Conservation (phyloP, 495 filamentous ascomycete genomes). For the Neurospora africana region DNA sequence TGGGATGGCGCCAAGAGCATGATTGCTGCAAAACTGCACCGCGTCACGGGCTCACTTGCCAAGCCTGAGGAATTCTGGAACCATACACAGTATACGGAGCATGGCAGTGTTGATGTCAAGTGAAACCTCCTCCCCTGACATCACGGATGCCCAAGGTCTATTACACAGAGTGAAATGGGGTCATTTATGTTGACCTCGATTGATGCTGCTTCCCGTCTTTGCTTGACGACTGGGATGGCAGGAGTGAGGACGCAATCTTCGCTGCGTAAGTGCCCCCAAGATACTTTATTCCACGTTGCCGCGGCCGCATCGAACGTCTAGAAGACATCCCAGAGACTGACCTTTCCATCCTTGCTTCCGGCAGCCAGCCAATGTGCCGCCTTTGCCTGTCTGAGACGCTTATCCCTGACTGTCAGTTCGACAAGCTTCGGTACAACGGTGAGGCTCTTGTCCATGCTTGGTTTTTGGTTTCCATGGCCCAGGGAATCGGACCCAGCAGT, state of each 20-base stretch:
- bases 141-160: not conserved
- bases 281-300: not conserved
- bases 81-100: not conserved
- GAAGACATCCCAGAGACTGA: conserved; percentile 93
- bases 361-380: conserved; percentile 79
- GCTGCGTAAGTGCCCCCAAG: not conserved
- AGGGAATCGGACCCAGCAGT: not conserved
- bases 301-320: conserved; percentile 6
- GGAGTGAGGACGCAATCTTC: not conserved
- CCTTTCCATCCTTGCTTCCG: conserved; percentile 90
- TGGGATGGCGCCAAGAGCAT: not conserved
- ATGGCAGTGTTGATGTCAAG: not conserved
- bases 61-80: not conserved
- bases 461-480: not conserved
- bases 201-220: not conserved
- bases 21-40: not conserved
- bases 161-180: not conserved
- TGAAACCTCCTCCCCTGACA: not conserved
- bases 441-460: not conserved
- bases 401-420: conserved; percentile 46
- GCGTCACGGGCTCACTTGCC: not conserved
- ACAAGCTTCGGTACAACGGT: conserved; percentile 16
- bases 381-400: conserved; percentile 53
- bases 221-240: not conserved
- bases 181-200: not conserved